Percentiles rank a stretch among this genome's conserved stretches.
Conservation (phyloP, 106 monocot species). For the Xerophyta viscosa region DNA sequence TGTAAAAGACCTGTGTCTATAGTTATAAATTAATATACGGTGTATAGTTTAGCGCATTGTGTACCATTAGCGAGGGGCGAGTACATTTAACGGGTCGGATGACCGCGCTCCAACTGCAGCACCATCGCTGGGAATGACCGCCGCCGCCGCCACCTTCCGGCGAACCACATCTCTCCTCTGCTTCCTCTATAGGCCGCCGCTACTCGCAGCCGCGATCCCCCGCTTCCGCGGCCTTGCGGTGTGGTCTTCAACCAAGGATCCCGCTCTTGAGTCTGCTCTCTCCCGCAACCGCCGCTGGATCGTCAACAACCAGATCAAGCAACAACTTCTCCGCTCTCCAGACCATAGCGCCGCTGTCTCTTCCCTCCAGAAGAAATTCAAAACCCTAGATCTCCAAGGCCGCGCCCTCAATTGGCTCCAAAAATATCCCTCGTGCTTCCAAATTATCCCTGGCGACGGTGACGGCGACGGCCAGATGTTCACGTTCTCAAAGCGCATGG, state of each 20-base stretch:
- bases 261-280: constrained; percentile 65
- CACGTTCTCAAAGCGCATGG: constrained; percentile 78
- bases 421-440: constrained; percentile 98
- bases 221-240: constrained; percentile 20
- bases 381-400: constrained; percentile 73
- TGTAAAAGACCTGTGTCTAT: too few species aligned
- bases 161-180: constrained; percentile 3
- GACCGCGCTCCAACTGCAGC: too few species aligned
- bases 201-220: constrained; percentile 9
- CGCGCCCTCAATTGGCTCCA: constrained; percentile 82
- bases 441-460: constrained; percentile 17
- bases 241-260: constrained; percentile 82
- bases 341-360: constrained; percentile 43
- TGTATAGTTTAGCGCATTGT: too few species aligned
- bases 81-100: too few species aligned
- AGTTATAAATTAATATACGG: too few species aligned
- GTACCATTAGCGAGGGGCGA: too few species aligned
- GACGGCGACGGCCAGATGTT: constrained; percentile 27
- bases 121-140: too few species aligned
- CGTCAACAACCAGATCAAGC: constrained; percentile 97
- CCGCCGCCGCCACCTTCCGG: constrained; percentile 6
- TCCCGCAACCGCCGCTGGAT: constrained; percentile 97
- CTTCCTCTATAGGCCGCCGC: constrained; percentile 11
- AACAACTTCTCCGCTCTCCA: constrained; percentile 77
- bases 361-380: constrained; percentile 82